A percentile compares a stretch with the other conserved stretches of the same genome.
Evolutionary conservation across 768 basidiomycete species (phyloP).

Genomic region (Lentinula lateritia): DNA sequence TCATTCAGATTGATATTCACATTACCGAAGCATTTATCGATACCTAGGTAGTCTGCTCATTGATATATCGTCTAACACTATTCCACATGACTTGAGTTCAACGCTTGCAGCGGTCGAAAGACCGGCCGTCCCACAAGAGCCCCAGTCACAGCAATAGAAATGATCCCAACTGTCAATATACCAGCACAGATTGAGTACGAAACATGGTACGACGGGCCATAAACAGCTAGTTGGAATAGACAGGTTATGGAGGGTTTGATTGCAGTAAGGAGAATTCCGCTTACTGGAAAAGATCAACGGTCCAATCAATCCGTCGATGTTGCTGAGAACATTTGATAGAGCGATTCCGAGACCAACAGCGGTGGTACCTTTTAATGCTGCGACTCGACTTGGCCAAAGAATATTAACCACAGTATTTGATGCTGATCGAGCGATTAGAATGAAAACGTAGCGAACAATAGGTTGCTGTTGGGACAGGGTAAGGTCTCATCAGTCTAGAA

Average conservation of each 20-base stretch:
- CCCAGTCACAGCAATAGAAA: neutral
- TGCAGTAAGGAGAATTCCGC: neutral
- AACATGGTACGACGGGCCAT: constrained; percentile 4
- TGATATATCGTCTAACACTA: too few species aligned
- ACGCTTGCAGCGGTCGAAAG: neutral
- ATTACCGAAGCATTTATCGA: too few species aligned
- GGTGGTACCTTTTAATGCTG: neutral
- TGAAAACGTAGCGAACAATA: constrained; percentile 2
- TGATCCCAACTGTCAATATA: neutral
- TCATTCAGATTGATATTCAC: too few species aligned
- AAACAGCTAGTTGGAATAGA: neutral
- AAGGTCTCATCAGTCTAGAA: neutral
- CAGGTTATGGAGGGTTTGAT: neutral
- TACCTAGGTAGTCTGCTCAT: too few species aligned
- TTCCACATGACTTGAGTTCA: too few species aligned
- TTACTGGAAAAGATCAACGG: neutral
- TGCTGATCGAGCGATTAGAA: neutral
- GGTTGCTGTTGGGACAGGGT: neutral
- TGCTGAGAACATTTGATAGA: neutral
- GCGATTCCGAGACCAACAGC: constrained; percentile 4
- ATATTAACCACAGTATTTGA: constrained; percentile 3
- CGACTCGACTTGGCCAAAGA: constrained; percentile 4
- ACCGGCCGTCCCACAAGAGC: constrained; percentile 1
- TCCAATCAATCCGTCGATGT: constrained; percentile 3
- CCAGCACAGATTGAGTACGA: constrained; percentile 2